A percentile compares a stretch with the other conserved stretches of the same genome.
phyloP scores from a whole-genome alignment of 345 rosid genomes.

The Alliaria petiolata region DNA sequence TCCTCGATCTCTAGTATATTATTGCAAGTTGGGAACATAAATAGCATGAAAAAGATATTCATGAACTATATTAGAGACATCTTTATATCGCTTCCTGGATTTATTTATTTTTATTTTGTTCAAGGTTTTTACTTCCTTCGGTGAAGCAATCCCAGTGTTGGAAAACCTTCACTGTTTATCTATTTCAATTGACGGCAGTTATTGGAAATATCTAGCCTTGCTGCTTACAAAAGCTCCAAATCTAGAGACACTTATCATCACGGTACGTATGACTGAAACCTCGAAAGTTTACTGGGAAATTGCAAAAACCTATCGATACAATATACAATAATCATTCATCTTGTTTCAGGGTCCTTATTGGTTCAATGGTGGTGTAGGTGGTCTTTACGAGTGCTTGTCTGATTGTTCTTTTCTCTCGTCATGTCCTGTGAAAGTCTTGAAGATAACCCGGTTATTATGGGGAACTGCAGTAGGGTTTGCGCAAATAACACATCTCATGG shows the following conservation, averaged over 20 bases:
- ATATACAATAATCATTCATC: background rate
- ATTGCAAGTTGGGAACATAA: background rate
- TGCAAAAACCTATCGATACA: no score
- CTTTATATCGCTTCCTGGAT: no score
- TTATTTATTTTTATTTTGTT: background rate
- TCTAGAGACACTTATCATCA: background rate
- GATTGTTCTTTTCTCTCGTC: background rate
- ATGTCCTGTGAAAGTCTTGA: conserved; percentile 1
- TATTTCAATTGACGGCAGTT: background rate
- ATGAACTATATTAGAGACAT: no score
- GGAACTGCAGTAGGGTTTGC: background rate
- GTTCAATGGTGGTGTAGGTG: background rate
- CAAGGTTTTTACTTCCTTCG: background rate
- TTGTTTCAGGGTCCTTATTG: background rate
- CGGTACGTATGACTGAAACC: background rate
- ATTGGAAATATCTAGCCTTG: background rate
- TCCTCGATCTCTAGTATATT: background rate
- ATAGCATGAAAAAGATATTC: no score
- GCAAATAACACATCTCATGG: background rate
- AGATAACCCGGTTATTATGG: background rate
- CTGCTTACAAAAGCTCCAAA: background rate
- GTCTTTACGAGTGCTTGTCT: background rate
- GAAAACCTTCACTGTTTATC: background rate
- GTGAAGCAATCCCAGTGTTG: background rate
- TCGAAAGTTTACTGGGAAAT: no score